Evolutionary conservation across 2,329 filamentous ascomycete genomes (phyloP).

Genomic region (Bipolaris cookei): DNA sequence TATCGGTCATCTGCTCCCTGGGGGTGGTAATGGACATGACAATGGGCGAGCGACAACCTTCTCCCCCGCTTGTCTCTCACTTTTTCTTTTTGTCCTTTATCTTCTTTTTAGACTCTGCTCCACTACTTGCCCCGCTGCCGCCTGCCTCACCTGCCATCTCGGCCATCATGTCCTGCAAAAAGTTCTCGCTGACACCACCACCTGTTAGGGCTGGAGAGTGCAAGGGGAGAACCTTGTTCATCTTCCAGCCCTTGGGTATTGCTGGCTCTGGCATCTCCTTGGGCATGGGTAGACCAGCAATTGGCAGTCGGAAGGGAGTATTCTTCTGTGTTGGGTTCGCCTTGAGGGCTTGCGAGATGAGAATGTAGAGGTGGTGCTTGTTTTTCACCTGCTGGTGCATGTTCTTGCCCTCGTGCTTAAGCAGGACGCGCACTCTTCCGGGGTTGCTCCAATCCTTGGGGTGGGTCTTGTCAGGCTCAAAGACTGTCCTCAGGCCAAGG

Average conservation of each 20-base stretch:
- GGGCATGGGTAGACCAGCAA: constrained; percentile 74
- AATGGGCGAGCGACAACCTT: background rate
- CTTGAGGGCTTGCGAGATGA: constrained; percentile 78
- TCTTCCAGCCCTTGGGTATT: constrained; percentile 85
- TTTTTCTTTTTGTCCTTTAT: constrained; percentile 50
- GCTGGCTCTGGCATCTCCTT: constrained; percentile 71
- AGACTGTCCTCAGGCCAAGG: constrained; percentile 73
- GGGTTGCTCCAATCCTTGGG: constrained; percentile 98
- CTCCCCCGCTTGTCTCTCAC: constrained; percentile 20
- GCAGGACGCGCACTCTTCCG: constrained; percentile 79
- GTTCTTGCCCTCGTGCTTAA: constrained; percentile 66
- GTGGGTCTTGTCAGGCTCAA: constrained; percentile 91
- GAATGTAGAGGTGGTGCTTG: constrained; percentile 85
- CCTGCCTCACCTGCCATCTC: constrained; percentile 70
- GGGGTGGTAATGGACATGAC: background rate
- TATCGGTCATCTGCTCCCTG: background rate
- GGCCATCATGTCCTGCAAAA: constrained; percentile 96
- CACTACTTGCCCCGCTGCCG: constrained; percentile 31
- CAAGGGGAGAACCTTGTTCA: constrained; percentile 81
- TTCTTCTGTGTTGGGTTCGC: constrained; percentile 77
- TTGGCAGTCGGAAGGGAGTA: constrained; percentile 71
- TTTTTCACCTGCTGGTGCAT: constrained; percentile 65
- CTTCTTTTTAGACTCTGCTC: constrained; percentile 41
- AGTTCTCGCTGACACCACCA: constrained; percentile 90
- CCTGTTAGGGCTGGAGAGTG: constrained; percentile 89